phyloP scores from a whole-genome alignment of 1,284 basidiomycete species.

The Pyrrhoderma noxium region DNA sequence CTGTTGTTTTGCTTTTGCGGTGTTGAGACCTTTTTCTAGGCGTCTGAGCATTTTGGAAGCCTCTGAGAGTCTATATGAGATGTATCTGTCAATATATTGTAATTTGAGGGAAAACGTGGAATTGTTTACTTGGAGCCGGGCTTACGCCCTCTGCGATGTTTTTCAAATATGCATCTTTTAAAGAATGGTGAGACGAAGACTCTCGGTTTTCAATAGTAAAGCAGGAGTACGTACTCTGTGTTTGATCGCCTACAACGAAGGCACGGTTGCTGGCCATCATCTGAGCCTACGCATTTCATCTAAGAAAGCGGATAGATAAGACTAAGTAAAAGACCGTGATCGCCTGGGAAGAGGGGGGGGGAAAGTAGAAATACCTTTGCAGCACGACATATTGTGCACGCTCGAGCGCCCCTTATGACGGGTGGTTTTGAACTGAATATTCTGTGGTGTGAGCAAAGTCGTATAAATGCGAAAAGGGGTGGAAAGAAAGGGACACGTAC shows the following conservation, averaged over 20 bases:
- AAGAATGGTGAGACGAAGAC: constrained; percentile 14
- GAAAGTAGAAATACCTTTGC: constrained; percentile 53
- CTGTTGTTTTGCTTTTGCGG: constrained; percentile 63
- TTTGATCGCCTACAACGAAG: constrained; percentile 74
- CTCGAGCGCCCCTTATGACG: constrained; percentile 64
- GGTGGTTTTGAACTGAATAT: constrained; percentile 60
- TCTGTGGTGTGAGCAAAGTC: constrained; percentile 35
- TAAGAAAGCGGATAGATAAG: constrained; percentile 26
- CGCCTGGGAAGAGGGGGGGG: constrained; percentile 18
- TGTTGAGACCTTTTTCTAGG: constrained; percentile 74
- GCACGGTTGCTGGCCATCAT: constrained; percentile 67
- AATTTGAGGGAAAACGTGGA: constrained; percentile 13
- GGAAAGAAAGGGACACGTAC: constrained; percentile 66
- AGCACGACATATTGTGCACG: constrained; percentile 73
- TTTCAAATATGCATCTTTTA: constrained; percentile 71
- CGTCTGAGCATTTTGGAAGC: constrained; percentile 81
- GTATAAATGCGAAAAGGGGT: constrained; percentile 39
- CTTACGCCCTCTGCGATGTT: constrained; percentile 76
- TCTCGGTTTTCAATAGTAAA: constrained; percentile 7
- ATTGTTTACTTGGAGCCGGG: constrained; percentile 76
- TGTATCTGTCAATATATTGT: constrained; percentile 13
- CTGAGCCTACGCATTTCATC: constrained; percentile 86
- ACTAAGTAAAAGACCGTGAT: background rate
- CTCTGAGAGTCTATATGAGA: constrained; percentile 57
- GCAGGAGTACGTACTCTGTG: constrained; percentile 45